Conservation (phyloP, 306 rosid genomes). For the Quillaja saponaria region DNA sequence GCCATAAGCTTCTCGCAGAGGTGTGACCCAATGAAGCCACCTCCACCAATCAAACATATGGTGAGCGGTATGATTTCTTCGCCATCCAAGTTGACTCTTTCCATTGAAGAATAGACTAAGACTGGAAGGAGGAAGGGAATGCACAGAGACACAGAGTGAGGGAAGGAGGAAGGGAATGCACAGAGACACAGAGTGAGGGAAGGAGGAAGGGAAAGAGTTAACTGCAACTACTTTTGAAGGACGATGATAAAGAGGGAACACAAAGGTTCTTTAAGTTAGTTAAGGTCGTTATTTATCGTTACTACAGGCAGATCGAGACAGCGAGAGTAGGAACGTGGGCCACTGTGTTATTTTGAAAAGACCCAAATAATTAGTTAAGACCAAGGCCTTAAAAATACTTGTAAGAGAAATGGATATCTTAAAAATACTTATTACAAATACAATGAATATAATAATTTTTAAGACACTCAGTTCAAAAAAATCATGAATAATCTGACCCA, state of each 20-base stretch:
- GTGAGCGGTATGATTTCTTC: slow-evolving; percentile 55
- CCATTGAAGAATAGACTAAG: slow-evolving; percentile 18
- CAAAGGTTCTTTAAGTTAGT: background rate
- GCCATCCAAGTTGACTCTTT: slow-evolving; percentile 63
- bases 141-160: background rate
- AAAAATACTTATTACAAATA: no score
- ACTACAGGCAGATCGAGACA: no score
- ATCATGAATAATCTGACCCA: no score
- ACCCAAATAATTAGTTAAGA: no score
- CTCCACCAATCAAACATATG: slow-evolving; percentile 88
- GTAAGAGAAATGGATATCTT: no score
- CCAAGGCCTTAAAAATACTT: no score
- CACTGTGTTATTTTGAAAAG: no score
- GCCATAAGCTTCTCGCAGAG: slow-evolving; percentile 79
- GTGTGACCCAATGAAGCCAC: slow-evolving; percentile 89
- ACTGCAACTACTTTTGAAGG: slow-evolving; percentile 15
- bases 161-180: slow-evolving; percentile 7
- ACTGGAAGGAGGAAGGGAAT: background rate
- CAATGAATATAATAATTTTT: no score
- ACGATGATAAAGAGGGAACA: slow-evolving; percentile 5
- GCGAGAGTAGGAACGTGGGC: no score
- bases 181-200: background rate
- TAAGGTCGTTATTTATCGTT: slow-evolving; percentile 30
- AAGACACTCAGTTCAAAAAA: no score
- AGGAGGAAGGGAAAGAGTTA: slow-evolving; percentile 10